These are phyloP conservation scores for Pleomassaria siparia DNA, from an alignment of 2,329 filamentous ascomycete species.

Conservation along the genomic window DNA sequence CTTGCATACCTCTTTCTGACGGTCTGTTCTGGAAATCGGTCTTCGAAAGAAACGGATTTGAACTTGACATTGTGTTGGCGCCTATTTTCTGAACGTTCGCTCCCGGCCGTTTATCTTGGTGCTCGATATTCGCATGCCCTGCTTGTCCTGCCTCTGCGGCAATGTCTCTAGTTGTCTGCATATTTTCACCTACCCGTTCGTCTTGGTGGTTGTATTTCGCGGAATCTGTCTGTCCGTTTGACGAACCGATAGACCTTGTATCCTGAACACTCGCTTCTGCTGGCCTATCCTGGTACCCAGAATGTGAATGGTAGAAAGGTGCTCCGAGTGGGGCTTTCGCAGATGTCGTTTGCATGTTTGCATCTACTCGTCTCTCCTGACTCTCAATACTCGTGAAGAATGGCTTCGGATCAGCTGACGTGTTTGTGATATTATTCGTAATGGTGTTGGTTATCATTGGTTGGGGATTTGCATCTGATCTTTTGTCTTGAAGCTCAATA, in stretches of 20 bases:
- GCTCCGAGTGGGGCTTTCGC: slow-evolving; percentile 16
- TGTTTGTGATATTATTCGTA: background rate
- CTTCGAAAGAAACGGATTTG: background rate
- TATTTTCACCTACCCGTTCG: no score
- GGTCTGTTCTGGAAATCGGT: background rate
- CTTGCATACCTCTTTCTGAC: background rate
- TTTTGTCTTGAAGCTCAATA: slow-evolving; percentile 16
- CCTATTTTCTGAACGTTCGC: background rate
- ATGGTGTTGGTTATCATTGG: no score
- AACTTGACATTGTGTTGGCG: slow-evolving; percentile 6
- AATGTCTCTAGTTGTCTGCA: no score
- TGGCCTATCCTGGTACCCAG: slow-evolving; percentile 1
- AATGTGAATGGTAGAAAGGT: slow-evolving; percentile 12
- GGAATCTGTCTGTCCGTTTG: no score
- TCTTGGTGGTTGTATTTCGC: no score
- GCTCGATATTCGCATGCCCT: background rate
- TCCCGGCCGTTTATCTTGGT: background rate
- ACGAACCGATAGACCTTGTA: background rate
- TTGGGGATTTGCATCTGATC: background rate
- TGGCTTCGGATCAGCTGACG: background rate
- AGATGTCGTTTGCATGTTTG: slow-evolving; percentile 2
- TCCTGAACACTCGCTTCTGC: background rate
- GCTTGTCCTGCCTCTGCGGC: no score
- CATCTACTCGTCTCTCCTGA: background rate
- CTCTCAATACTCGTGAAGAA: background rate